Evolutionary conservation across 2,329 filamentous ascomycete species (phyloP).

Genomic region (Neopestalotiopsis sp.): DNA sequence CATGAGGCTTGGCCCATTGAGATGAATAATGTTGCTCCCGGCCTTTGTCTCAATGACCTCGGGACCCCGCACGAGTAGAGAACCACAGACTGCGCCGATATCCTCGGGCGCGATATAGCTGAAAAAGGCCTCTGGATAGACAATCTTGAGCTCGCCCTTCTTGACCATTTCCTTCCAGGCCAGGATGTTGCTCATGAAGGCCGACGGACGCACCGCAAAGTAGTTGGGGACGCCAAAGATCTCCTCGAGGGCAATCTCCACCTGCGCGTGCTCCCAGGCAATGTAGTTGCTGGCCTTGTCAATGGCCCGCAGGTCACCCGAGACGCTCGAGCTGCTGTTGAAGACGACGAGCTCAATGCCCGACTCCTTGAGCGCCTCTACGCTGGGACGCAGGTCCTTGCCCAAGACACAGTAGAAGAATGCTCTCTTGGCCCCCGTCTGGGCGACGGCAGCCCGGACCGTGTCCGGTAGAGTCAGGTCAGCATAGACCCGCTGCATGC

Average conservation of each 20-base stretch:
- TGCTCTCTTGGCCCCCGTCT: slow-evolving; percentile 47
- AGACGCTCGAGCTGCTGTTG: slow-evolving; percentile 45
- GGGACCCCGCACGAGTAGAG: slow-evolving; percentile 41
- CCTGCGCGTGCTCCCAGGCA: slow-evolving; percentile 45
- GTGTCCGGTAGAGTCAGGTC: slow-evolving; percentile 48
- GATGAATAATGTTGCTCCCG: slow-evolving; percentile 35
- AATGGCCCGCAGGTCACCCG: slow-evolving; percentile 26
- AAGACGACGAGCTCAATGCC: slow-evolving; percentile 52
- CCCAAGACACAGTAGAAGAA: slow-evolving; percentile 50
- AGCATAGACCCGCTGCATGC: slow-evolving; percentile 44
- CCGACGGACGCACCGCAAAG: slow-evolving; percentile 46
- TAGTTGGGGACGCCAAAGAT: slow-evolving; percentile 43
- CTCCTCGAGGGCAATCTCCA: slow-evolving; percentile 47
- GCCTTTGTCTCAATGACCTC: slow-evolving; percentile 28
- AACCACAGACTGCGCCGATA: slow-evolving; percentile 49
- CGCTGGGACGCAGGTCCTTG: slow-evolving; percentile 45
- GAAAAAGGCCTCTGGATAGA: slow-evolving; percentile 32
- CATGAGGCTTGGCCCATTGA: slow-evolving; percentile 42
- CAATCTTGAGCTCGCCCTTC: slow-evolving; percentile 37
- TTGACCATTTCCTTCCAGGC: slow-evolving; percentile 34
- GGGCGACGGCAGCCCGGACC: slow-evolving; percentile 43
- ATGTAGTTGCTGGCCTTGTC: slow-evolving; percentile 37
- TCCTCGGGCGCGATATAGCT: slow-evolving; percentile 49
- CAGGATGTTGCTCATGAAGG: slow-evolving; percentile 48
- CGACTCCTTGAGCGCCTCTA: slow-evolving; percentile 47